Evolutionary conservation across 257 asterid genomes (phyloP), one percentile per base, ranked within the genome.

Genomic region (Datura wrightii): DNA sequence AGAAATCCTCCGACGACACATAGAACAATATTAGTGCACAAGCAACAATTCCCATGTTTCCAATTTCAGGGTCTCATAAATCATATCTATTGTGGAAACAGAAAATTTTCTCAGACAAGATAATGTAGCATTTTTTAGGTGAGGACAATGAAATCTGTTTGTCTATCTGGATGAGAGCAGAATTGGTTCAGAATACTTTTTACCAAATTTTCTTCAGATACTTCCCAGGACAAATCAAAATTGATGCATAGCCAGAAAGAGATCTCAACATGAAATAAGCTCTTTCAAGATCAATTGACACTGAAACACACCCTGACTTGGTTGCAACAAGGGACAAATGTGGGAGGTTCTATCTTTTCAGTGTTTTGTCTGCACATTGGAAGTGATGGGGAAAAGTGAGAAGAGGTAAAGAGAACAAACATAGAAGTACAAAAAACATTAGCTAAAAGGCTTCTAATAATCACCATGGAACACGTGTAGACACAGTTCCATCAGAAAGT

Each of bases 401-500:
- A 72, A 44, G 0, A 10, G 41, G 56, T n/a, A 44, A 24, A 44
- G 55, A 44, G 56, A 46, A 72, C 80, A 19, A 72, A 72, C 3
- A 72, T 18, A 71, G 2, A 50, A 71, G 56, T 18, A n/a, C 41
- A 72, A 72, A 71, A 4, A 19, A 0, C 58, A 46, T 72, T 72
- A 72, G 58, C 80, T n/a, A 5, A 24, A 72, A 9, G 79, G 56
- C n/a, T 46, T 72, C 11, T 19, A 19, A 72, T 10, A 46, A 72
- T 46, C 58, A 46, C 58, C 80, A 19, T n/a, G n/a, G 16, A 72
- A 24, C 3, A 46, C n/a, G 5, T 5, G 58, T 19, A 72, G 58
- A 46, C 56, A 71, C 4, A 72, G 58, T 10, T 10, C n/a, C n/a
- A 72, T 44, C 55, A 72, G 55, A 72, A 72, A 72, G 80, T 19